A percentile compares a stretch with the other conserved stretches of the same genome.
Conservation (phyloP, 108 stramenopile species). For the Nannochloropsis oceanica region DNA sequence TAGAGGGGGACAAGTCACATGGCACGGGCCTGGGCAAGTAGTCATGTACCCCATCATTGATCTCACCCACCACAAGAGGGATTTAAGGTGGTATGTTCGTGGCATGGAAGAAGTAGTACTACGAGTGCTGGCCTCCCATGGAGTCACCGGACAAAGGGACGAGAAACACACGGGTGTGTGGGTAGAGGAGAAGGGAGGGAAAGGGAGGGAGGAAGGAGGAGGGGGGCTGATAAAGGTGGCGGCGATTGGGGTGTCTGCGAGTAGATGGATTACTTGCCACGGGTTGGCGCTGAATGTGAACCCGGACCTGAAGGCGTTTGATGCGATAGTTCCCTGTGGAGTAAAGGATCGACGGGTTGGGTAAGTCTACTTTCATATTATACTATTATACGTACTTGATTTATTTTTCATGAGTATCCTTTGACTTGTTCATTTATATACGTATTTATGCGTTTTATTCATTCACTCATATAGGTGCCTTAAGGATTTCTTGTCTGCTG, state of each 20-base stretch:
- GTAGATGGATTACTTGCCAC: constrained; percentile 87
- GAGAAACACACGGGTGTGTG: constrained; percentile 64
- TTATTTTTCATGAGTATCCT: too few relatives aligned
- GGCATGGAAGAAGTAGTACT: constrained; percentile 61
- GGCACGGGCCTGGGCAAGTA: constrained; percentile 97
- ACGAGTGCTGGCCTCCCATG: not conserved
- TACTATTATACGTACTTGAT: too few relatives aligned
- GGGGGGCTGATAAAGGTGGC: constrained; percentile 55
- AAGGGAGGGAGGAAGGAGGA: not conserved
- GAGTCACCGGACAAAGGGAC: constrained; percentile 13
- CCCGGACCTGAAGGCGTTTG: constrained; percentile 59
- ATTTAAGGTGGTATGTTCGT: constrained; percentile 91
- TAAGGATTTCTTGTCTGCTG: not conserved
- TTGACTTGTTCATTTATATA: too few relatives aligned
- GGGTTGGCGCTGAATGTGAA: constrained; percentile 81
- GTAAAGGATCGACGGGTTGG: constrained; percentile 46
- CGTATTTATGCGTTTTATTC: too few relatives aligned
- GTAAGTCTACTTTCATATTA: not conserved
- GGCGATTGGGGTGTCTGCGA: constrained; percentile 53
- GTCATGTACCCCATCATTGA: constrained; percentile 84
- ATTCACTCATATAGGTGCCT: not conserved
- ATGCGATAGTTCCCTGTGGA: constrained; percentile 52
- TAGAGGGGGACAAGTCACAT: constrained; percentile 93
- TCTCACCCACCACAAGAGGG: constrained; percentile 67
- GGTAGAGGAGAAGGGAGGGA: constrained; percentile 43